Evolutionary conservation across 2,329 filamentous ascomycete genomes (phyloP).

Genomic region (Aciculosporium take): DNA sequence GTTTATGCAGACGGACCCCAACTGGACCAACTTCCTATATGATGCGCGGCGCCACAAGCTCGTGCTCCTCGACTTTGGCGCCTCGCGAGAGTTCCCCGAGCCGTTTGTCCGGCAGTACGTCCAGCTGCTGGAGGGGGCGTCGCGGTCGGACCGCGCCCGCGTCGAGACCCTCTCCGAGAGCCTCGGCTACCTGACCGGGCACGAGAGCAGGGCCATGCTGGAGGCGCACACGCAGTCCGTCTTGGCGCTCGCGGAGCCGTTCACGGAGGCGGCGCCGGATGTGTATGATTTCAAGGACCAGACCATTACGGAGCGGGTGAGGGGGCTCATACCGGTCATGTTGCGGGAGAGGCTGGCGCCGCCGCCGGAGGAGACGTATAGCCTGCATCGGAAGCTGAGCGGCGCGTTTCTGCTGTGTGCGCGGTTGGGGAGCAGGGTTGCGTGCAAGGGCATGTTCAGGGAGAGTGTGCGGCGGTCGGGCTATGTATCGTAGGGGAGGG

Average conservation of each 20-base stretch:
- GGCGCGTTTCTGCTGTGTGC: slow-evolving; percentile 91
- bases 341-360: slow-evolving; percentile 74
- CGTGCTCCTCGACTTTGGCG: slow-evolving; percentile 90
- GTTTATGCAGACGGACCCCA: slow-evolving; percentile 99
- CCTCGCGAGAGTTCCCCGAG: slow-evolving; percentile 70
- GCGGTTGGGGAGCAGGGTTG: slow-evolving; percentile 65
- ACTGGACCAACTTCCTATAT: slow-evolving; percentile 98
- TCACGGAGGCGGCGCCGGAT: slow-evolving; percentile 58
- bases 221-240: slow-evolving; percentile 83
- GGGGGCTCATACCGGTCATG: slow-evolving; percentile 83
- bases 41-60: slow-evolving; percentile 58
- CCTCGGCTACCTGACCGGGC: slow-evolving; percentile 83
- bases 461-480: slow-evolving; percentile 31
- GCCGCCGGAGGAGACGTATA: slow-evolving; percentile 95
- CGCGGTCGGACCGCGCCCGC: slow-evolving; percentile 47
- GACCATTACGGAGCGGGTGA: slow-evolving; percentile 90
- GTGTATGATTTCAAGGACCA: slow-evolving; percentile 88
- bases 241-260: slow-evolving; percentile 83
- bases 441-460: slow-evolving; percentile 67
- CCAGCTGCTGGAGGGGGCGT: slow-evolving; percentile 64
- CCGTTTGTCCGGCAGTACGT: slow-evolving; percentile 72
- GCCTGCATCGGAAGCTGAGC: slow-evolving; percentile 84
- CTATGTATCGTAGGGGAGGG: slow-evolving; percentile 11
- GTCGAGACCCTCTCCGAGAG: slow-evolving; percentile 57
- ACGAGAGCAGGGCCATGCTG: slow-evolving; percentile 74